Conservation (phyloP, 192 early-diverging fungal genomes). For the Coemansia guatemalensis region DNA sequence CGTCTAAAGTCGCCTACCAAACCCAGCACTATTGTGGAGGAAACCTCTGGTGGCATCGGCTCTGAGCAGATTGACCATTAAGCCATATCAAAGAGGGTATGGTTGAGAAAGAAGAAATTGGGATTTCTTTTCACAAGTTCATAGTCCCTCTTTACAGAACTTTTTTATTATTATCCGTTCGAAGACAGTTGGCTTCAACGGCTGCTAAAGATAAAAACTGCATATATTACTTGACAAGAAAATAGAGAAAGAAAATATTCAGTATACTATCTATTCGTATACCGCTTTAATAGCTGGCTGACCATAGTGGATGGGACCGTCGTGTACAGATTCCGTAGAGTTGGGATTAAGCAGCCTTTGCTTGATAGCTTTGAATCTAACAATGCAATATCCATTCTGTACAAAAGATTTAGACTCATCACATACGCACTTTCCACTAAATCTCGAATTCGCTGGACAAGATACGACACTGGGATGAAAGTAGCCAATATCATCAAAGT, state of each 20-base stretch:
- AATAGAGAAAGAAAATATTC: too few relatives aligned
- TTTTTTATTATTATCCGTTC: too few relatives aligned
- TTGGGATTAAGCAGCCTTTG: neutral
- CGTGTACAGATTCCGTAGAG: neutral
- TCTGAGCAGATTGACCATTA: slow-evolving; percentile 46
- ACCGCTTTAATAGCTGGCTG: too few relatives aligned
- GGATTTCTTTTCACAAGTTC: too few relatives aligned
- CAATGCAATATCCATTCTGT: slow-evolving; percentile 7
- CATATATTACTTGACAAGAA: too few relatives aligned
- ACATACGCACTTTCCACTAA: slow-evolving; percentile 5
- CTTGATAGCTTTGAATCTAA: slow-evolving; percentile 7
- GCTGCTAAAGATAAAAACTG: too few relatives aligned
- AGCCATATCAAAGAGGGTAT: neutral
- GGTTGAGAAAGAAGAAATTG: too few relatives aligned
- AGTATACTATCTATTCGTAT: too few relatives aligned
- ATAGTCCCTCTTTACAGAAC: too few relatives aligned
- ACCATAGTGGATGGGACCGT: neutral
- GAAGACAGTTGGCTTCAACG: too few relatives aligned
- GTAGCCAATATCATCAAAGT: slow-evolving; percentile 72
- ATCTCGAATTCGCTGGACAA: neutral
- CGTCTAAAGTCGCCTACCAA: neutral
- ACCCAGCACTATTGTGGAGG: neutral
- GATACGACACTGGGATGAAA: slow-evolving; percentile 41
- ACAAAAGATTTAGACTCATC: slow-evolving; percentile 11
- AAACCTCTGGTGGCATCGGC: slow-evolving; percentile 34